A percentile compares a stretch with the other conserved stretches of the same genome.
phyloP scores from a whole-genome alignment of 371 early-diverging fungal species.

The Rhizopus sp. region DNA sequence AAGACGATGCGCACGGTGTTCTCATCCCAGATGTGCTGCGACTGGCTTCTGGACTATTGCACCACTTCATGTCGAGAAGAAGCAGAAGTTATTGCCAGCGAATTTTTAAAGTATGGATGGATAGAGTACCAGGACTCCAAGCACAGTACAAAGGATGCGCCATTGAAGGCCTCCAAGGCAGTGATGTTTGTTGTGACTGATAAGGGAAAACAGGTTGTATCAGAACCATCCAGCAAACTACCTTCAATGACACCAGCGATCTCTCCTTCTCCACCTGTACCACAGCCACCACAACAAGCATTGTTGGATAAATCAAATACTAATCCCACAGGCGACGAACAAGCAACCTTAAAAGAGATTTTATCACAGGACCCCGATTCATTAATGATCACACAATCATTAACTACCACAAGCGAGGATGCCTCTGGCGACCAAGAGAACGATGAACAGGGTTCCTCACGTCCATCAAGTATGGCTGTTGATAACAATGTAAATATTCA shows the following conservation, averaged over 20 bases:
- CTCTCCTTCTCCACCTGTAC: conserved; percentile 20
- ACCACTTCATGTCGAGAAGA: conserved; percentile 67
- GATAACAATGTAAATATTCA: conserved; percentile 1
- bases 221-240: conserved; percentile 18
- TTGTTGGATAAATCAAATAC: conserved; percentile 1
- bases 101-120: conserved; percentile 60
- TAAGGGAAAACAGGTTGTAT: conserved; percentile 23
- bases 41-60: conserved; percentile 65
- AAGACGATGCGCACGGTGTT: conserved; percentile 45
- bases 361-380: conserved; percentile 22
- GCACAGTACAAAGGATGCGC: conserved; percentile 2
- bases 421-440: background rate
- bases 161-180: conserved; percentile 25
- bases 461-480: conserved; percentile 17
- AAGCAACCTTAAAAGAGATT: conserved; percentile 23
- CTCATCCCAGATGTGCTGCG: conserved; percentile 48
- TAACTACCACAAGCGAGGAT: conserved; percentile 11
- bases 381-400: conserved; percentile 10
- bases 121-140: conserved; percentile 48
- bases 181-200: conserved; percentile 26
- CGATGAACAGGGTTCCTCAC: conserved; percentile 5
- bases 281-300: conserved; percentile 1
- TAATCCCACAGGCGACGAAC: conserved; percentile 8
- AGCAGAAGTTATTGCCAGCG: conserved; percentile 51
- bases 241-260: conserved; percentile 1